Evolutionary conservation across 257 asterid genomes (phyloP).

Genomic region (Avicennia marina): DNA sequence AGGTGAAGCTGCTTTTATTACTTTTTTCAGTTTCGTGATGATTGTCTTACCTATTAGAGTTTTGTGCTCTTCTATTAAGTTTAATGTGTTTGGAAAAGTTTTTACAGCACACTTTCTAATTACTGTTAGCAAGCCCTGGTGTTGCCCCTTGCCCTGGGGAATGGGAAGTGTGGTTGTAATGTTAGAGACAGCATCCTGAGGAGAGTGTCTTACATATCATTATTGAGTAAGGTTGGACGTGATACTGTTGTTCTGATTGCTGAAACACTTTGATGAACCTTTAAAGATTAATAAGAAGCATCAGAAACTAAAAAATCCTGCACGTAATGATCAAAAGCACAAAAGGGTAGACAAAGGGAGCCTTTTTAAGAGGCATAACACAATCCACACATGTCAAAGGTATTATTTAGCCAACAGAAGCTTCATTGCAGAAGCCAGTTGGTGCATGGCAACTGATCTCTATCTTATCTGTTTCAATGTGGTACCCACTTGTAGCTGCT

Average conservation of each 20-base stretch:
- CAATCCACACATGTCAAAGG: background rate
- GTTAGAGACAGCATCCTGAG: conserved; percentile 2
- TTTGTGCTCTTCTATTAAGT: conserved; percentile 8
- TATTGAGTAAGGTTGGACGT: conserved; percentile 2
- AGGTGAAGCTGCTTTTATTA: conserved; percentile 49
- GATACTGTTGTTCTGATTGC: background rate
- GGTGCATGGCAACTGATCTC: no score
- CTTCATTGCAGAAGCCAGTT: conserved; percentile 2
- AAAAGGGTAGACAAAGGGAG: background rate
- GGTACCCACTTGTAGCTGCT: no score
- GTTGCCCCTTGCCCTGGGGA: background rate
- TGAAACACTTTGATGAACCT: background rate
- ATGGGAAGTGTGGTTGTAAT: conserved; percentile 2
- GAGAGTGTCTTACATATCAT: background rate
- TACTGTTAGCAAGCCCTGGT: conserved; percentile 9
- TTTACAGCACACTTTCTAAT: background rate
- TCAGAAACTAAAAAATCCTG: background rate
- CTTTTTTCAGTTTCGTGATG: conserved; percentile 20
- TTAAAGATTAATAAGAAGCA: conserved; percentile 1
- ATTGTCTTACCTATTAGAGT: conserved; percentile 4
- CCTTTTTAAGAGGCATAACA: background rate
- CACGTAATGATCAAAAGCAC: no score
- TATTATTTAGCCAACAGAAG: background rate
- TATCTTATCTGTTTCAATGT: no score
- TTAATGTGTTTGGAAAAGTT: background rate